phyloP scores from a whole-genome alignment of 1,284 basidiomycete species.

The Leucoagaricus sp. region DNA sequence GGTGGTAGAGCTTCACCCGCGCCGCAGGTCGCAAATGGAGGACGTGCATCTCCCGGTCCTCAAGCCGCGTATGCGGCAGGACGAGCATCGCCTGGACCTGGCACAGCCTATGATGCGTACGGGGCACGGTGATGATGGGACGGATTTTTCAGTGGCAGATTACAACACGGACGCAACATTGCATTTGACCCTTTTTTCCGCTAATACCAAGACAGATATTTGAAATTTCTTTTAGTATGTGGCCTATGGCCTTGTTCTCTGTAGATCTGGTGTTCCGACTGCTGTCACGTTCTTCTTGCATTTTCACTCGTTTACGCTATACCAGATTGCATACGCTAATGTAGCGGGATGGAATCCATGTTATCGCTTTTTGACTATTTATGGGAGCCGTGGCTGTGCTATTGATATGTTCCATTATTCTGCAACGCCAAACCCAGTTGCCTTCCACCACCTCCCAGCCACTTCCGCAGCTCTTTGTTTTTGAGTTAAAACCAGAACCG shows the following conservation, averaged over 20 bases:
- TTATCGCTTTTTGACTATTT: background rate
- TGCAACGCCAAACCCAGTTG: background rate
- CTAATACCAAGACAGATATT: slow-evolving; percentile 7
- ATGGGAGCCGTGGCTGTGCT: slow-evolving; percentile 16
- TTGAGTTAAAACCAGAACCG: slow-evolving; percentile 12
- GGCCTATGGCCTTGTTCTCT: slow-evolving; percentile 10
- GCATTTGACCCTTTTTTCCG: slow-evolving; percentile 4
- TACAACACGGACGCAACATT: slow-evolving; percentile 5
- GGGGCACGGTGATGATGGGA: slow-evolving; percentile 10
- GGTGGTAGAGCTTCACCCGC: slow-evolving; percentile 31
- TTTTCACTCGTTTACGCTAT: slow-evolving; percentile 14
- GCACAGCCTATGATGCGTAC: slow-evolving; percentile 21
- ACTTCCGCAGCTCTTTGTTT: slow-evolving; percentile 4
- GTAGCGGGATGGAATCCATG: slow-evolving; percentile 10
- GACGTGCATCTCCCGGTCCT: slow-evolving; percentile 27
- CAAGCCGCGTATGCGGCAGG: slow-evolving; percentile 24
- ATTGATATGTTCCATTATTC: slow-evolving; percentile 14
- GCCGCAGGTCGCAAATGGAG: slow-evolving; percentile 28
- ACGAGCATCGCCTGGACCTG: slow-evolving; percentile 26
- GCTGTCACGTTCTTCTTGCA: slow-evolving; percentile 12
- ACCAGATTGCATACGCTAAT: slow-evolving; percentile 15
- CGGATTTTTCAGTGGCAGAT: background rate
- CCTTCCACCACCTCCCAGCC: slow-evolving; percentile 3
- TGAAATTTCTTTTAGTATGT: slow-evolving; percentile 2
- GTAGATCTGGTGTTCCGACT: slow-evolving; percentile 14